A percentile compares a stretch with the other conserved stretches of the same genome.
These are phyloP conservation scores for Acanthamoeba triangularis DNA, from an alignment of 208 protist genomes.

Conservation along the genomic window DNA sequence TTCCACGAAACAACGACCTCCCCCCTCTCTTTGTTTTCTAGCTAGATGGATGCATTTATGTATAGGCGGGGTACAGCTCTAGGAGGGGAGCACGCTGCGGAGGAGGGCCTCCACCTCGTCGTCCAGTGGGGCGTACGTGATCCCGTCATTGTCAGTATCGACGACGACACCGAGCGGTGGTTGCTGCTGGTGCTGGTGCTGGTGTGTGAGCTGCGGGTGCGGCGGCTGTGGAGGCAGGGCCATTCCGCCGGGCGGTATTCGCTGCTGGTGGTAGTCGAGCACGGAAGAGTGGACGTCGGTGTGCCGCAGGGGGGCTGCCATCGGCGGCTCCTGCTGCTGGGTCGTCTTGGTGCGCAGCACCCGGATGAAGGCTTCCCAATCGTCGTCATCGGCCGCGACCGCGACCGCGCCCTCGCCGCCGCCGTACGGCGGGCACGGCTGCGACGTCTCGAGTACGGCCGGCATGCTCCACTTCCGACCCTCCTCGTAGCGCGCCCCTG, in stretches of 20 bases:
- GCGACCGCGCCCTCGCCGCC: neutral
- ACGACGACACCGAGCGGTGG: neutral
- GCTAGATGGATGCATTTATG: too few species aligned
- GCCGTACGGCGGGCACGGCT: neutral
- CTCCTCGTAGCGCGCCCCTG: neutral
- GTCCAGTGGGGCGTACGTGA: neutral
- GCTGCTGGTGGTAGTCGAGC: neutral
- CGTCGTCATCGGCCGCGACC: neutral
- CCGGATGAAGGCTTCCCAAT: neutral
- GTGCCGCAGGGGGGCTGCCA: neutral
- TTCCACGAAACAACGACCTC: too few species aligned
- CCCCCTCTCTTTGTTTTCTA: too few species aligned
- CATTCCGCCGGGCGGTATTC: too few species aligned
- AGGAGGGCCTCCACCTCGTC: conserved; percentile 24
- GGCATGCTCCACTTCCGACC: neutral
- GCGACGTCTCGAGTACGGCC: neutral
- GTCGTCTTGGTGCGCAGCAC: neutral
- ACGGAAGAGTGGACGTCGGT: neutral
- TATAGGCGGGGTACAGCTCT: too few species aligned
- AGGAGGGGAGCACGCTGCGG: neutral
- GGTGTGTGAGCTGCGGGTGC: neutral
- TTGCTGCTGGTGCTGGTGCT: too few species aligned
- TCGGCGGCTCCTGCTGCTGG: neutral
- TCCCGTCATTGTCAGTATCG: neutral
- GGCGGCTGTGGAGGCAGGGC: too few species aligned